Percentiles rank a stretch among this genome's conserved stretches.
These are phyloP conservation scores for Salix brachista DNA, from an alignment of 345 rosid species.

Conservation along the genomic window DNA sequence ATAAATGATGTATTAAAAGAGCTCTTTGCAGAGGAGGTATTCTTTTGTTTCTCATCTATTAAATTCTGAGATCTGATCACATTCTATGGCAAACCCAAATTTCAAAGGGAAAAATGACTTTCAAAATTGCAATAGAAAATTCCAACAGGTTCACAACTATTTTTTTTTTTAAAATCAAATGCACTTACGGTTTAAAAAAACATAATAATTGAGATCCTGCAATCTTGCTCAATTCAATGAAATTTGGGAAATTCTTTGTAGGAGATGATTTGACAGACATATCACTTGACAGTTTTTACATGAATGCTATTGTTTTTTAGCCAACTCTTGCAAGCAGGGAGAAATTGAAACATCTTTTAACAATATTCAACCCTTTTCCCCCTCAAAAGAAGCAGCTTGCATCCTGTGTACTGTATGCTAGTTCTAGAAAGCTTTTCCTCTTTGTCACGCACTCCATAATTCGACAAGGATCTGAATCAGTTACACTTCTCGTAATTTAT, in stretches of 20 bases:
- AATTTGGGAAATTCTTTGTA: neutral
- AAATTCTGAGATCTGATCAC: conserved; percentile 3
- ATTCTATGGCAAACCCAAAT: neutral
- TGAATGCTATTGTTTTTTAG: neutral
- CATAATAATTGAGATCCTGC: neutral
- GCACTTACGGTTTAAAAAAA: neutral
- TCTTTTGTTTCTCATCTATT: neutral
- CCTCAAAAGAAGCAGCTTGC: neutral
- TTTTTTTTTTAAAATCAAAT: neutral
- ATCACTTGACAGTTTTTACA: neutral
- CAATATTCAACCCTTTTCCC: neutral
- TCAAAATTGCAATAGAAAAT: neutral
- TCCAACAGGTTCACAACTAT: neutral
- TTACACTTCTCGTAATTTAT: too few species aligned
- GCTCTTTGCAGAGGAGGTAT: conserved; percentile 76
- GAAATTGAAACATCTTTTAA: neutral
- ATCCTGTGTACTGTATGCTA: neutral
- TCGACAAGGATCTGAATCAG: too few species aligned
- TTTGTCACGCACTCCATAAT: too few species aligned
- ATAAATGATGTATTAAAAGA: conserved; percentile 65
- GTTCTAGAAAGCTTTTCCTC: too few species aligned
- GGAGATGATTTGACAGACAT: neutral
- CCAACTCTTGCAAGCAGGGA: neutral
- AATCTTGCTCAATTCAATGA: neutral
- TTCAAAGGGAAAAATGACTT: neutral